Evolutionary conservation across 352 stramenopile species (phyloP).

Genomic region (Globisporangium uncinulatum): DNA sequence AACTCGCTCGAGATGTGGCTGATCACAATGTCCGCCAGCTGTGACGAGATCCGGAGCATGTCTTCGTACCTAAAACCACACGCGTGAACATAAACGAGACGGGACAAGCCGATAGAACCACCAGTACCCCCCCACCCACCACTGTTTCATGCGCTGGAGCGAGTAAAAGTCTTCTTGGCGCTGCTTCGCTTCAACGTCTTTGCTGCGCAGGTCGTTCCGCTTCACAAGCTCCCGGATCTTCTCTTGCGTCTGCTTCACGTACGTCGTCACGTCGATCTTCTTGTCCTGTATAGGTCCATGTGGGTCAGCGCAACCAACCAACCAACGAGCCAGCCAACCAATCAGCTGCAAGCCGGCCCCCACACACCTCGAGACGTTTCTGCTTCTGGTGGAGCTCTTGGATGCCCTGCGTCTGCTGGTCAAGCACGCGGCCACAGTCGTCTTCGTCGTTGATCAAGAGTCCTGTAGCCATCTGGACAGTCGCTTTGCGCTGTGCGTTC

Average conservation of each 20-base stretch:
- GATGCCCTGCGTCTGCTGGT: slow-evolving; percentile 66
- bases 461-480: slow-evolving; percentile 60
- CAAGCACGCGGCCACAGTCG: slow-evolving; percentile 67
- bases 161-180: slow-evolving; percentile 65
- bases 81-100: background rate
- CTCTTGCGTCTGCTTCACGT: slow-evolving; percentile 55
- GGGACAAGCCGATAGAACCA: background rate
- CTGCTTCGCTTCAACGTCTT: slow-evolving; percentile 66
- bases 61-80: slow-evolving; percentile 46
- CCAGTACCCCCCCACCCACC: slow-evolving; percentile 22
- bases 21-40: slow-evolving; percentile 53
- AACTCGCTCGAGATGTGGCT: slow-evolving; percentile 47
- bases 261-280: slow-evolving; percentile 66
- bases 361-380: slow-evolving; percentile 45
- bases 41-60: slow-evolving; percentile 44
- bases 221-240: slow-evolving; percentile 49
- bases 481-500: slow-evolving; percentile 65
- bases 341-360: too few species aligned
- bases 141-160: slow-evolving; percentile 70
- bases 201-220: slow-evolving; percentile 64
- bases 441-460: slow-evolving; percentile 78
- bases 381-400: slow-evolving; percentile 67
- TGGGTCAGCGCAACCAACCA: too few species aligned
- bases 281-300: slow-evolving; percentile 26
- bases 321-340: background rate